A percentile compares a stretch with the other conserved stretches of the same genome.
These are phyloP conservation scores for Alternaria brassicicola DNA, from an alignment of 2,329 filamentous ascomycete genomes.

Conservation along the genomic window DNA sequence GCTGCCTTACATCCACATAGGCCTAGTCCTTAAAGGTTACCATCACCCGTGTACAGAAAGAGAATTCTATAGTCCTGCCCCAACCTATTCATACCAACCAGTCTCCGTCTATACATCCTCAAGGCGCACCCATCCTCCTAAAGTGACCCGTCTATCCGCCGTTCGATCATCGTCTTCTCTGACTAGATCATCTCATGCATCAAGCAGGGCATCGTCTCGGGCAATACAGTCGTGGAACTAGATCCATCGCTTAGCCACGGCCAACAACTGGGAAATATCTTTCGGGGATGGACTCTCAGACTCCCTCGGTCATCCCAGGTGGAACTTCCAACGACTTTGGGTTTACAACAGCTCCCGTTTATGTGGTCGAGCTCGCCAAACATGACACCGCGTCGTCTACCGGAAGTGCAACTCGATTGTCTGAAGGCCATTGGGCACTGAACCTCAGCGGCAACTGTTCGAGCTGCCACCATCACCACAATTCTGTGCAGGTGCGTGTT, in stretches of 20 bases:
- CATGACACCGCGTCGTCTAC: slow-evolving; percentile 27
- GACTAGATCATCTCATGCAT: slow-evolving; percentile 16
- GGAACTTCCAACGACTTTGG: not conserved
- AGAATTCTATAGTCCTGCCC: not conserved
- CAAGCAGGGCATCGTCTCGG: slow-evolving; percentile 2
- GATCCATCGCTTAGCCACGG: slow-evolving; percentile 5
- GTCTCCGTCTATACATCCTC: not conserved
- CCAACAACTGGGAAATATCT: not conserved
- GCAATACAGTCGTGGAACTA: slow-evolving; percentile 9
- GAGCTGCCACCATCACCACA: slow-evolving; percentile 37
- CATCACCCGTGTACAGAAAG: not conserved
- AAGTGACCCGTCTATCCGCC: not conserved
- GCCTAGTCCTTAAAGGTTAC: not conserved
- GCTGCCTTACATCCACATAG: not conserved
- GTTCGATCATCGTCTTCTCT: not conserved
- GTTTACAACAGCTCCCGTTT: not conserved
- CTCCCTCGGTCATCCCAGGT: not conserved
- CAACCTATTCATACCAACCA: not conserved
- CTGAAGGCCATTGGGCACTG: slow-evolving; percentile 29
- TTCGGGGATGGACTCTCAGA: slow-evolving; percentile 11
- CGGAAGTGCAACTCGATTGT: slow-evolving; percentile 22
- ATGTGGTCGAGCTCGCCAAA: slow-evolving; percentile 5
- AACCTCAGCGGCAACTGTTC: slow-evolving; percentile 37
- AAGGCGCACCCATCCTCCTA: not conserved
- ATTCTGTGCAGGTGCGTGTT: slow-evolving; percentile 27